phyloP scores from a whole-genome alignment of 192 early-diverging fungal genomes.

The Coemansia sp. region DNA sequence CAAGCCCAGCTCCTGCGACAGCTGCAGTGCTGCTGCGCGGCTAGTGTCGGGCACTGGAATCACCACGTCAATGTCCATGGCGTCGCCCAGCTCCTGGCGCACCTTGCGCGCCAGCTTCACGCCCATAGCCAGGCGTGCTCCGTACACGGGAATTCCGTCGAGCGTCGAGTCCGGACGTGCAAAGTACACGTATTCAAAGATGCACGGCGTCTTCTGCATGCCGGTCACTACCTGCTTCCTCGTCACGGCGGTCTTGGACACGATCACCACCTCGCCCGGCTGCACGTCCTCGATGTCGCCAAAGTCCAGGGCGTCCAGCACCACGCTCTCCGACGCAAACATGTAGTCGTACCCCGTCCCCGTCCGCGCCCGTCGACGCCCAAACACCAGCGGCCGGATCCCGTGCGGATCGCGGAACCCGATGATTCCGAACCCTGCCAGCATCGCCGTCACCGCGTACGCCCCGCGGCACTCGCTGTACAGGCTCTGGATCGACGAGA shows the following conservation, averaged over 20 bases:
- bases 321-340: conserved; percentile 97
- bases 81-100: conserved; percentile 61
- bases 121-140: conserved; percentile 94
- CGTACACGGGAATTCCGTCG: conserved; percentile 98
- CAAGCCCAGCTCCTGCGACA: conserved; percentile 81
- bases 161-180: conserved; percentile 97
- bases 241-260: conserved; percentile 70
- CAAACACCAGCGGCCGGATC: conserved; percentile 93
- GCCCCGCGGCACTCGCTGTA: conserved; percentile 82
- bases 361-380: conserved; percentile 60
- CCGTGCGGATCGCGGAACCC: conserved; percentile 94
- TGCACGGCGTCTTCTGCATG: conserved; percentile 79
- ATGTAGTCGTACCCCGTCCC: conserved; percentile 86
- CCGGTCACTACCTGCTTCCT: conserved; percentile 57
- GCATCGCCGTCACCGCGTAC: conserved; percentile 94
- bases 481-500: conserved; percentile 79
- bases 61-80: conserved; percentile 93
- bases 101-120: conserved; percentile 89
- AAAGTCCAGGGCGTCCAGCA: conserved; percentile 85
- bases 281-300: conserved; percentile 82
- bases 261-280: conserved; percentile 92
- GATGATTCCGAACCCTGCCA: conserved; percentile 96
- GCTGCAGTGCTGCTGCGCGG: conserved; percentile 89
- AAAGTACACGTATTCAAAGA: conserved; percentile 99
- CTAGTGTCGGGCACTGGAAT: conserved; percentile 99